Evolutionary conservation across 768 basidiomycete genomes (phyloP).

Genomic region (Tricholoma sp.): DNA sequence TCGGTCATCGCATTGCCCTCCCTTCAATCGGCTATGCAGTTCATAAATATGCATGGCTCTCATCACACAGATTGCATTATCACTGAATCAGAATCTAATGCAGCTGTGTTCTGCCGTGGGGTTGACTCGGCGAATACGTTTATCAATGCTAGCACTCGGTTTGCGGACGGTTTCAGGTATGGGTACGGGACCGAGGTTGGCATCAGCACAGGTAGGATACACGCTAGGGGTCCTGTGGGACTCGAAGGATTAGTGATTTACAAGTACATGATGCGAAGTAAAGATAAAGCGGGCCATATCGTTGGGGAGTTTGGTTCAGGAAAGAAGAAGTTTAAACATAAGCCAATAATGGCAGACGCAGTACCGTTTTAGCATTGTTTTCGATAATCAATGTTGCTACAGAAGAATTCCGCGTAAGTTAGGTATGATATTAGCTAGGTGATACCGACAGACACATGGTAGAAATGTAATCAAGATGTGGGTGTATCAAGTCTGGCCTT

Average conservation of each 20-base stretch:
- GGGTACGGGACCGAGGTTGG: slow-evolving; percentile 98
- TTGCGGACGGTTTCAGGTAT: slow-evolving; percentile 94
- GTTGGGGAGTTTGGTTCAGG: slow-evolving; percentile 80
- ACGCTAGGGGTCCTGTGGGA: slow-evolving; percentile 94
- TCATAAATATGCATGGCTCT: slow-evolving; percentile 91
- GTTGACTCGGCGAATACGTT: slow-evolving; percentile 92
- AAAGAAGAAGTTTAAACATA: slow-evolving; percentile 73
- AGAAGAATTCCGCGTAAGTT: not conserved
- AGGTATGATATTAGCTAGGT: not conserved
- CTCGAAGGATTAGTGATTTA: slow-evolving; percentile 92
- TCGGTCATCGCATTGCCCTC: slow-evolving; percentile 76
- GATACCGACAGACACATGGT: not conserved
- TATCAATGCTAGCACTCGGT: slow-evolving; percentile 92
- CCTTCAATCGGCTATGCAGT: slow-evolving; percentile 68
- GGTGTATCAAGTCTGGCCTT: slow-evolving; percentile 54
- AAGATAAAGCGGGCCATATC: slow-evolving; percentile 68
- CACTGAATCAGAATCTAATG: slow-evolving; percentile 67
- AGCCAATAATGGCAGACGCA: slow-evolving; percentile 33
- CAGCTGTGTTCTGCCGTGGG: slow-evolving; percentile 73
- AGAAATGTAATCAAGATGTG: slow-evolving; percentile 13
- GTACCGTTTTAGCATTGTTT: slow-evolving; percentile 42
- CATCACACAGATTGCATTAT: slow-evolving; percentile 95
- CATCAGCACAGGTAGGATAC: slow-evolving; percentile 93
- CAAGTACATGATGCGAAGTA: slow-evolving; percentile 90
- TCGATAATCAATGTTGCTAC: not conserved